A percentile compares a stretch with the other conserved stretches of the same genome.
phyloP scores from a whole-genome alignment of 2,329 filamentous ascomycete species.

The Calonectria pauciramosa region DNA sequence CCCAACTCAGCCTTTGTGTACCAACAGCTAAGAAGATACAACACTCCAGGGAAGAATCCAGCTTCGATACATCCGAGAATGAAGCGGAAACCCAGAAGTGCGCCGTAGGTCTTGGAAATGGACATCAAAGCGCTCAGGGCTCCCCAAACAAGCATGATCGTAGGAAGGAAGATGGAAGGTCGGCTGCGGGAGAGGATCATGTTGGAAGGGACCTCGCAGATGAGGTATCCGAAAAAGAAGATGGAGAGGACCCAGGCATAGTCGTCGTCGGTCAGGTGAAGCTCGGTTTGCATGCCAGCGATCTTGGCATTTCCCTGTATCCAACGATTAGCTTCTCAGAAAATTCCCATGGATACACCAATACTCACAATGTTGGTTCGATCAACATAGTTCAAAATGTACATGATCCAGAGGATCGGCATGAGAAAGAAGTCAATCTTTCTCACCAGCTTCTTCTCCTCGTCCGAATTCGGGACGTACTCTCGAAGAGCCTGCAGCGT shows the following conservation, averaged over 20 bases:
- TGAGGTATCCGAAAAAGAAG: conserved; percentile 67
- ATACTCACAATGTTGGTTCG: conserved; percentile 43
- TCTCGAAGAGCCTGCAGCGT: background rate
- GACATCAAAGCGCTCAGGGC: conserved; percentile 61
- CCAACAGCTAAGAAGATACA: conserved; percentile 68
- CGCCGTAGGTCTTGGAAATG: conserved; percentile 59
- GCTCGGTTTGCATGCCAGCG: conserved; percentile 20
- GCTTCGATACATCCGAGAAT: conserved; percentile 65
- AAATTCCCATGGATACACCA: rapidly evolving
- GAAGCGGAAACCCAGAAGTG: conserved; percentile 60
- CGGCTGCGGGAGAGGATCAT: conserved; percentile 62
- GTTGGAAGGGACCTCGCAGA: conserved; percentile 68
- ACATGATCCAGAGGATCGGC: conserved; percentile 57
- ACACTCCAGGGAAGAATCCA: conserved; percentile 65
- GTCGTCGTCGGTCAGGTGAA: conserved; percentile 8
- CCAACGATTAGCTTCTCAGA: background rate
- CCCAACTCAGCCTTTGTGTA: conserved; percentile 57
- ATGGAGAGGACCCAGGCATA: conserved; percentile 19
- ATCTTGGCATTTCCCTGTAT: conserved; percentile 24
- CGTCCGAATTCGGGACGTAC: conserved; percentile 15
- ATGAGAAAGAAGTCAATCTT: conserved; percentile 62
- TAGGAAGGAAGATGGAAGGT: conserved; percentile 63
- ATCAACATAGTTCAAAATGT: conserved; percentile 45
- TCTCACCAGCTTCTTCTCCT: conserved; percentile 55
- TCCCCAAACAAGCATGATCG: conserved; percentile 64